Conservation (phyloP, 306 rosid species). For the Urtica urens region DNA sequence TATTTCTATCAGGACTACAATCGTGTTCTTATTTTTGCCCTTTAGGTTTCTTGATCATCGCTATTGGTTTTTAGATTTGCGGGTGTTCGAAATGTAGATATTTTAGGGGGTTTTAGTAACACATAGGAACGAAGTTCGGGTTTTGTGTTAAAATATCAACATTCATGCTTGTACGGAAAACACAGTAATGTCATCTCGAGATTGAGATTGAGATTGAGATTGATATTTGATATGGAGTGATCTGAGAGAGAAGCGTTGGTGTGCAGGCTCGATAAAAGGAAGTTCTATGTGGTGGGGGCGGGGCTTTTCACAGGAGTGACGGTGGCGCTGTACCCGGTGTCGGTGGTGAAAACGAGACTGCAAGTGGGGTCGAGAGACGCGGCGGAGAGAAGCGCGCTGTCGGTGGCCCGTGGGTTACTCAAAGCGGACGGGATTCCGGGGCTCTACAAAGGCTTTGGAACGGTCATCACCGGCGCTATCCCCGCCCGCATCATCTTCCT, state of each 20-base stretch:
- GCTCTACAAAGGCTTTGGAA: conserved; percentile 75
- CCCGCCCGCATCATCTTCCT: conserved; percentile 82
- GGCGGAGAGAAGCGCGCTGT: conserved; percentile 52
- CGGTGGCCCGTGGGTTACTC: conserved; percentile 60
- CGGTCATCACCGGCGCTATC: conserved; percentile 71
- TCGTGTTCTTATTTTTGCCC: neutral
- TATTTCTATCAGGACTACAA: neutral
- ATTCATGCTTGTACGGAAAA: neutral
- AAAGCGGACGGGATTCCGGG: conserved; percentile 79
- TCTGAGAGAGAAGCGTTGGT: neutral
- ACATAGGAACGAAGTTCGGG: no score
- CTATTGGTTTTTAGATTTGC: neutral
- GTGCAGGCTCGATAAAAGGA: conserved; percentile 77
- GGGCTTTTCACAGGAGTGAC: conserved; percentile 86
- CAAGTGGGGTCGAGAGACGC: conserved; percentile 77
- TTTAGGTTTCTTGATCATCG: neutral
- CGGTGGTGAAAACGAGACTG: conserved; percentile 80
- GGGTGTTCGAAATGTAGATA: neutral
- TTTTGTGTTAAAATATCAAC: no score
- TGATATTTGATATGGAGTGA: neutral
- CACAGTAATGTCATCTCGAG: neutral
- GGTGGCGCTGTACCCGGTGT: conserved; percentile 71
- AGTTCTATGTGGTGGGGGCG: conserved; percentile 76
- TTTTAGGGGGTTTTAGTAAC: no score
- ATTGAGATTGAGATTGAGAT: no score